Evolutionary conservation across 1,284 basidiomycete genomes (phyloP).

Genomic region (Puccinia coronata): DNA sequence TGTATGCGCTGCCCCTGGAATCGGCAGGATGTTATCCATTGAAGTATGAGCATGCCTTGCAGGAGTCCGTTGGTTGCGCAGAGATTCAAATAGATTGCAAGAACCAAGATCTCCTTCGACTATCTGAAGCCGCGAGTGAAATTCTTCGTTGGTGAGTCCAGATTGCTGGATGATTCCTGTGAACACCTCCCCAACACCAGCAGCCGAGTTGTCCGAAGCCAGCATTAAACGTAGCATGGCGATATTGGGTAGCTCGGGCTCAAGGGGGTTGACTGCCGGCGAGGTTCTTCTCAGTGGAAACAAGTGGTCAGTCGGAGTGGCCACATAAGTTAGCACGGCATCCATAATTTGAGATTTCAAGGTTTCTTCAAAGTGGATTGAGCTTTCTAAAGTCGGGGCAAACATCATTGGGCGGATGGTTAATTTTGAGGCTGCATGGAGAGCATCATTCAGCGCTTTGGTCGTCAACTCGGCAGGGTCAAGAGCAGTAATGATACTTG

Average conservation of each 20-base stretch:
- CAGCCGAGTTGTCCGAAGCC: neutral
- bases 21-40: neutral
- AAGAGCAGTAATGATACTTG: neutral
- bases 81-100: neutral
- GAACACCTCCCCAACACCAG: neutral
- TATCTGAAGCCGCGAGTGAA: neutral
- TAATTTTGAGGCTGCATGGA: neutral
- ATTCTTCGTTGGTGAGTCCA: neutral
- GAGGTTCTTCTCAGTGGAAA: neutral
- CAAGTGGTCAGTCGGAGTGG: neutral
- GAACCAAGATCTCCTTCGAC: neutral
- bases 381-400: neutral
- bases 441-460: neutral
- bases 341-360: conserved; percentile 7
- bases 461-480: neutral
- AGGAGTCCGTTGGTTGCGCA: neutral
- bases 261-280: neutral
- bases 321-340: neutral
- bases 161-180: neutral
- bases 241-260: neutral
- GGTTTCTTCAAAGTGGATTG: neutral
- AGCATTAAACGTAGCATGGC: conserved; percentile 17
- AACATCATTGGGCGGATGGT: neutral
- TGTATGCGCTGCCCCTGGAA: neutral
- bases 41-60: neutral